A percentile compares a stretch with the other conserved stretches of the same genome.
phyloP scores from a whole-genome alignment of 208 protist genomes.

The Trichomonas gallinae region DNA sequence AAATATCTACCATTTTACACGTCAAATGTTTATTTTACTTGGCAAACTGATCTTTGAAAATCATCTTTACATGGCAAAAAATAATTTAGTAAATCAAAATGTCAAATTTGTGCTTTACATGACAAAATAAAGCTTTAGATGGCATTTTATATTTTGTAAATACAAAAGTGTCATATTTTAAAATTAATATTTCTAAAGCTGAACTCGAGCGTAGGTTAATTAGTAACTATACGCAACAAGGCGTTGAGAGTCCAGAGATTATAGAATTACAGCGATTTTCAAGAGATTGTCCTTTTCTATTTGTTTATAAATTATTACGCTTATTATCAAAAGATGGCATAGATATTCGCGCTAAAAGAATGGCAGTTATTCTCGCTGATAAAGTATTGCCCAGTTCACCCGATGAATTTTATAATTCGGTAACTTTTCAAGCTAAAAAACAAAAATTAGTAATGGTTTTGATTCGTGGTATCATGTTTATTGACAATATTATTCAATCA shows the following conservation, averaged over 20 bases:
- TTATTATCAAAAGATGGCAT: not conserved
- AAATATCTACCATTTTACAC: too few relatives aligned
- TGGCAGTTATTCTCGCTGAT: not conserved
- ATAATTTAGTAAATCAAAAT: too few relatives aligned
- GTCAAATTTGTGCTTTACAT: too few relatives aligned
- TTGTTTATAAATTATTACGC: not conserved
- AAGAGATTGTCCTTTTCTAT: not conserved
- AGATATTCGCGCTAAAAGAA: not conserved
- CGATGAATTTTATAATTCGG: not conserved
- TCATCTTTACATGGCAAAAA: too few relatives aligned
- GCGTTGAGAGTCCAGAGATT: not conserved
- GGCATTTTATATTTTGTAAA: too few relatives aligned
- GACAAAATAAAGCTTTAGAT: too few relatives aligned
- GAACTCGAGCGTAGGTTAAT: not conserved
- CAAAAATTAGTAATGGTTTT: not conserved
- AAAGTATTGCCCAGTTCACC: not conserved
- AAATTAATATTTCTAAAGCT: not conserved
- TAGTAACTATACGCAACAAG: not conserved
- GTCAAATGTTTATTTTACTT: too few relatives aligned
- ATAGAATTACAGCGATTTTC: not conserved
- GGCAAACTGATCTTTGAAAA: too few relatives aligned
- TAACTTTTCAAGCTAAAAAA: not conserved
- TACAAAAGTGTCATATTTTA: not conserved
- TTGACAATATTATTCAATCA: not conserved
- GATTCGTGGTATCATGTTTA: not conserved